Evolutionary conservation across 306 rosid genomes (phyloP), one percentile per base, ranked within the genome.

Genomic region (Senna siamea): DNA sequence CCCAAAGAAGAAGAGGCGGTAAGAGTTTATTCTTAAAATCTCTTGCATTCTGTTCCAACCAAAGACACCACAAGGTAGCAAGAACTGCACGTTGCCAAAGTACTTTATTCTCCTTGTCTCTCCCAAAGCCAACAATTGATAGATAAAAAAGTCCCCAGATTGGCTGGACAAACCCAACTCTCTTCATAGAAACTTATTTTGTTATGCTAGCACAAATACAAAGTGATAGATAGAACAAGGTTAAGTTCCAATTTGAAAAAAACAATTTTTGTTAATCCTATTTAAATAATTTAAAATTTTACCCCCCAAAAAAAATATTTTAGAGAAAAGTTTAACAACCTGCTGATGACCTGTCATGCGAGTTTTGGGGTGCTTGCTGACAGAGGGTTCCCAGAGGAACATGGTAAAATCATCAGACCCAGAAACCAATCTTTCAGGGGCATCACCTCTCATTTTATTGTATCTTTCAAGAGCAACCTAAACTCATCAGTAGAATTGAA

Each of bases 401-500:
- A 94, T 94, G 5, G 99, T 92, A 76, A 88, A 90, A 84, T 94
- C 99, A 87, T 94, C 97, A 34, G 97, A 94, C 68, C 97, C 96
- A 48, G 99, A 94, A 79, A 94, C 97, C 87, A 94, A 77, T 65
- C 99, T 87, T 80, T 94, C 99, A 41, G 97, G 96, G 76, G 90
- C 90, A 65, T 69, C 81, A 73, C 93, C 96, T 83, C 87, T 92
- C 97, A 84, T 92, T 68, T 79, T 75, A 53, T 92, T 82, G 78
- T 92, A 94, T 81, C 98, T 89, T 85, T 88, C 97, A 80, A 94
- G 83, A 73, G 98, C 98, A 77, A 80, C 97, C 98, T 94, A 81
- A 22, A 70, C 67, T 67, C 56, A 70, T 37, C 23, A 74, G 68
- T 44, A 74, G 43, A 44, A 47, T 57, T 5, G 5, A 9, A 52